Percentiles rank a stretch among this genome's conserved stretches.
Evolutionary conservation across 306 rosid genomes (phyloP).

Genomic region (Vigna radiata): DNA sequence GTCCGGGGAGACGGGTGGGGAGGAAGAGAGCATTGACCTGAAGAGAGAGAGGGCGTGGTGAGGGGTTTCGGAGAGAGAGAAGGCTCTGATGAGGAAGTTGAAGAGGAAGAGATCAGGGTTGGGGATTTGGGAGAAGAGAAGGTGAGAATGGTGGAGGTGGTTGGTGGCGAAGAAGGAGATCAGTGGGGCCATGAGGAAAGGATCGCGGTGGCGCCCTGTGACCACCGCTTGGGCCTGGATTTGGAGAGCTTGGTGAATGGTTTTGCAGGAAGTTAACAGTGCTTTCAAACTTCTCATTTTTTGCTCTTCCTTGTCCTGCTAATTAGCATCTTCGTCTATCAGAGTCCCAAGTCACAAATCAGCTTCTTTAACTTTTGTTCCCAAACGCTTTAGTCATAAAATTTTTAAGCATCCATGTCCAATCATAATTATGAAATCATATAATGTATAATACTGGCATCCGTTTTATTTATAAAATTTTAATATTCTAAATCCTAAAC

Average conservation of each 20-base stretch:
- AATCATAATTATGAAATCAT: too few relatives aligned
- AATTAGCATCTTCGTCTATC: background rate
- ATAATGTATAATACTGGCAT: too few relatives aligned
- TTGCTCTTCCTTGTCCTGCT: background rate
- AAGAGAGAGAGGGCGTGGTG: conserved; percentile 43
- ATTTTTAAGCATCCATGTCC: too few relatives aligned
- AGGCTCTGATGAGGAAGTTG: conserved; percentile 52
- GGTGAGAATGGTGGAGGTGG: conserved; percentile 34
- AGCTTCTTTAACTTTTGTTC: too few relatives aligned
- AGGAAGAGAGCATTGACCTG: conserved; percentile 47
- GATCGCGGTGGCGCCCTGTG: conserved; percentile 42
- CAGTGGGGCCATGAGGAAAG: conserved; percentile 43
- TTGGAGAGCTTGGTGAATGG: conserved; percentile 47
- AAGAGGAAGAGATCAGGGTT: conserved; percentile 51
- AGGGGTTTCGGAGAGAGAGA: conserved; percentile 40
- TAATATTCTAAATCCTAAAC: too few relatives aligned
- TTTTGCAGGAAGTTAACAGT: conserved; percentile 50
- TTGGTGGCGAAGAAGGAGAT: conserved; percentile 39
- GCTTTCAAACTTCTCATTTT: background rate
- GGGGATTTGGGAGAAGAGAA: conserved; percentile 45
- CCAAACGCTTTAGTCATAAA: too few relatives aligned
- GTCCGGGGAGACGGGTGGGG: conserved; percentile 41
- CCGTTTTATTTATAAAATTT: too few relatives aligned
- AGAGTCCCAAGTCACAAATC: too few relatives aligned
- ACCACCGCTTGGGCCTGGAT: conserved; percentile 49